Evolutionary conservation across 805 yeast genomes (phyloP).

Genomic region (Maudiozyma saulgeensis): DNA sequence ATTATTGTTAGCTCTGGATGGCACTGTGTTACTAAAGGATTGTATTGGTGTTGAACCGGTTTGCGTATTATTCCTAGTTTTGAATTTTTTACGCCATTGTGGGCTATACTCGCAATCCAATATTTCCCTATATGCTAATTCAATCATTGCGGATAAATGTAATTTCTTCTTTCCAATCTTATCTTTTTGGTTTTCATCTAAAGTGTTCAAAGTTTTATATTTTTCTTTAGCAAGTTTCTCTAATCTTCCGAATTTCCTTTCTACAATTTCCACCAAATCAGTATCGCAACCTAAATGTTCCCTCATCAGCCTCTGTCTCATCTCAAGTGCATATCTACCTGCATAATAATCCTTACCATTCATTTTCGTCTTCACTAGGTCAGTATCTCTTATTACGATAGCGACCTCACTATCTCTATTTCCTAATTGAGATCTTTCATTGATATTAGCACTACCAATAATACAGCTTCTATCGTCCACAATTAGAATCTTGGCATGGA

Average conservation of each 20-base stretch:
- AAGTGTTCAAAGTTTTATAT: constrained; percentile 17
- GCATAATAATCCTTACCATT: constrained; percentile 74
- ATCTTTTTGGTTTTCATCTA: background rate
- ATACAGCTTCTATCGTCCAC: constrained; percentile 91
- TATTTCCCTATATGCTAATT: constrained; percentile 62
- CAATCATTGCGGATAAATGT: constrained; percentile 59
- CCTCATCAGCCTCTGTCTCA: constrained; percentile 87
- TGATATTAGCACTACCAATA: constrained; percentile 94
- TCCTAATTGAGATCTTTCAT: constrained; percentile 94
- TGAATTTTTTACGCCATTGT: constrained; percentile 43
- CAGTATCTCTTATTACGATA: constrained; percentile 76
- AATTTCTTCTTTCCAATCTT: constrained; percentile 5
- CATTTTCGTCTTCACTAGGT: constrained; percentile 58
- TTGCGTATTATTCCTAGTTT: constrained; percentile 4
- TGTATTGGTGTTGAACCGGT: too few species aligned
- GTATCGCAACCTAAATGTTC: constrained; percentile 94
- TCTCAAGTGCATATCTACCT: constrained; percentile 78
- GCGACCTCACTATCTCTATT: constrained; percentile 91
- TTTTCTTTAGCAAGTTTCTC: constrained; percentile 29
- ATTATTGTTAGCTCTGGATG: background rate
- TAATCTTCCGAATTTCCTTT: constrained; percentile 49
- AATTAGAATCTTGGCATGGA: constrained; percentile 85
- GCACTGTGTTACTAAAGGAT: too few species aligned
- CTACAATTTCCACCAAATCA: constrained; percentile 73
- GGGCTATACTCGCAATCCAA: constrained; percentile 33